A percentile compares a stretch with the other conserved stretches of the same genome.
phyloP scores from a whole-genome alignment of 2,329 filamentous ascomycete species.

The Aotearoamyces nothofagi region DNA sequence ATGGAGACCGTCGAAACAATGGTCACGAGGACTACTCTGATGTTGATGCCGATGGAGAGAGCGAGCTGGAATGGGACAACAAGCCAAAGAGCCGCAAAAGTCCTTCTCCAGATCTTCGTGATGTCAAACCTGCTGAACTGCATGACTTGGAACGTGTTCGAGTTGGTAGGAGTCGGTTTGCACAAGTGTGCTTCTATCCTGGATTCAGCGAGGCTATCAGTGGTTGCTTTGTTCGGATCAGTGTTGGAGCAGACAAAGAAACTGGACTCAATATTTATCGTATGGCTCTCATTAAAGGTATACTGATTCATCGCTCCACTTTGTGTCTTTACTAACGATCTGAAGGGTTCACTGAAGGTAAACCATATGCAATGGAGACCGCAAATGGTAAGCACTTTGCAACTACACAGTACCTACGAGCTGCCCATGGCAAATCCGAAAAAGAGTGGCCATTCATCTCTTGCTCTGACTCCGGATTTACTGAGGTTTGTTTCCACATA shows the following conservation, averaged over 20 bases:
- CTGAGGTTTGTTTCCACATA: slow-evolving; percentile 42
- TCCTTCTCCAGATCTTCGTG: slow-evolving; percentile 26
- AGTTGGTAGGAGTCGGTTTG: slow-evolving; percentile 74
- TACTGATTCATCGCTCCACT: slow-evolving; percentile 6
- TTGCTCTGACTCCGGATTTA: slow-evolving; percentile 73
- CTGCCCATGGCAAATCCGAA: slow-evolving; percentile 69
- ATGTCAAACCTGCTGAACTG: slow-evolving; percentile 52
- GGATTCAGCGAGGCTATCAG: slow-evolving; percentile 70
- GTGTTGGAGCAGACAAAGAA: slow-evolving; percentile 61
- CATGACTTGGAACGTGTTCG: slow-evolving; percentile 74
- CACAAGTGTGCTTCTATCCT: slow-evolving; percentile 84
- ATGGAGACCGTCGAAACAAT: slow-evolving; percentile 28
- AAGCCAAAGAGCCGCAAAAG: slow-evolving; percentile 32
- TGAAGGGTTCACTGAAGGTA: slow-evolving; percentile 60
- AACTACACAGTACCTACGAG: slow-evolving; percentile 72
- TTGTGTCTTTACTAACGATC: slow-evolving; percentile 13
- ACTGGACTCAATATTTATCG: slow-evolving; percentile 69
- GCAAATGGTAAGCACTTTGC: slow-evolving; percentile 61
- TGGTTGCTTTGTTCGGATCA: slow-evolving; percentile 76
- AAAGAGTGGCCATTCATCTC: slow-evolving; percentile 82
- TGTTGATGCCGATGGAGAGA: slow-evolving; percentile 52
- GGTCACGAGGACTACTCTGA: slow-evolving; percentile 39
- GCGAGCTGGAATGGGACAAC: slow-evolving; percentile 65
- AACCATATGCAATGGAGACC: slow-evolving; percentile 69
- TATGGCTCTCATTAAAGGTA: slow-evolving; percentile 78